phyloP scores from a whole-genome alignment of 2,329 filamentous ascomycete species.

The Xylariomycetidae sp. region DNA sequence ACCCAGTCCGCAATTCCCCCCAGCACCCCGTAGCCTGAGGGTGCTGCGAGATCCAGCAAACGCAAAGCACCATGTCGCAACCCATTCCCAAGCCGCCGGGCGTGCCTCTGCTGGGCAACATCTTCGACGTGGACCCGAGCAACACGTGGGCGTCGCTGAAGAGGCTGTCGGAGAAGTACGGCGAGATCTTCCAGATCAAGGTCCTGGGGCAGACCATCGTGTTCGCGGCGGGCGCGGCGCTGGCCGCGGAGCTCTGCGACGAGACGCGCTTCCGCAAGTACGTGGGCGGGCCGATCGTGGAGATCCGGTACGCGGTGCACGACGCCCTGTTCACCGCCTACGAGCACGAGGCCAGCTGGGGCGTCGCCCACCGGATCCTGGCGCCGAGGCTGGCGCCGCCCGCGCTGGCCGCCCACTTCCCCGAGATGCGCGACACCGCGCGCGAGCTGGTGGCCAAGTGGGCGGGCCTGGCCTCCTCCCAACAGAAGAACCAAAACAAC shows the following conservation, averaged over 20 bases:
- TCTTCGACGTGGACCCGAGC: constrained; percentile 41
- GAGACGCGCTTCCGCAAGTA: constrained; percentile 48
- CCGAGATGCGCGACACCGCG: constrained; percentile 43
- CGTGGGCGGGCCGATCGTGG: constrained; percentile 45
- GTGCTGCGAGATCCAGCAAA: too few species aligned
- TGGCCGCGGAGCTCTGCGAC: constrained; percentile 42
- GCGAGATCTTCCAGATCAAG: constrained; percentile 39
- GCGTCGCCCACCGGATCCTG: constrained; percentile 46
- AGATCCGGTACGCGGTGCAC: constrained; percentile 45
- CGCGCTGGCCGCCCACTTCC: constrained; percentile 31
- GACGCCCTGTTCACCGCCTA: constrained; percentile 48
- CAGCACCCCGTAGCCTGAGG: too few species aligned
- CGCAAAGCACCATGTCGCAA: constrained; percentile 29
- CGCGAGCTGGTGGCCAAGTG: constrained; percentile 45
- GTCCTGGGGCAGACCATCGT: constrained; percentile 33
- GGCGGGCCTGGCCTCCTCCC: constrained; percentile 27
- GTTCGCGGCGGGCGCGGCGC: constrained; percentile 34
- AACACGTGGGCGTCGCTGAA: constrained; percentile 46
- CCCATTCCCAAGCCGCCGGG: constrained; percentile 46
- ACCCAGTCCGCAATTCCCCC: too few species aligned
- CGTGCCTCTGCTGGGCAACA: constrained; percentile 44
- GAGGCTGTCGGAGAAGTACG: constrained; percentile 40
- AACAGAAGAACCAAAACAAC: too few species aligned
- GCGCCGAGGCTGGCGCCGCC: constrained; percentile 35
- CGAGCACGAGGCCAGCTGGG: constrained; percentile 42